Evolutionary conservation across 2,329 filamentous ascomycete species (phyloP).

Genomic region (Claviceps purpurea): DNA sequence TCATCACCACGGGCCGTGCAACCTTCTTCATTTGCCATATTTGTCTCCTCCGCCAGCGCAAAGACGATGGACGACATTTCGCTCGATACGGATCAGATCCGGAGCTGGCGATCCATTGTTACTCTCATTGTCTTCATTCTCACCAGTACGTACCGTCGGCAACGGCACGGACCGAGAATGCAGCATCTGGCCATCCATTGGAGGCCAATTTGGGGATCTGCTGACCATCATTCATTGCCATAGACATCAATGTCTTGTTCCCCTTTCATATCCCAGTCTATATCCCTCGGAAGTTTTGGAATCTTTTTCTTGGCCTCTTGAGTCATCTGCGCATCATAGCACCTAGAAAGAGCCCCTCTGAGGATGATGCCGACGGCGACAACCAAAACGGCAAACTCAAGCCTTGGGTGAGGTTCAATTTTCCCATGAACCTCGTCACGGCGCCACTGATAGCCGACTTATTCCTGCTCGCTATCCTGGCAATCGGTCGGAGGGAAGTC

Average conservation of each 20-base stretch:
- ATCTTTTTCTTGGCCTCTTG: conserved; percentile 26
- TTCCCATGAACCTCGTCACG: conserved; percentile 59
- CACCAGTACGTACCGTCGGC: conserved; percentile 45
- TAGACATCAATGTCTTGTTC: conserved; percentile 57
- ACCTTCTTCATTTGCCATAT: background rate
- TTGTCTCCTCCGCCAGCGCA: background rate
- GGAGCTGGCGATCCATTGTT: conserved; percentile 54
- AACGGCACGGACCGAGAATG: background rate
- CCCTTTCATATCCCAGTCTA: conserved; percentile 53
- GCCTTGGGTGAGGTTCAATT: conserved; percentile 34
- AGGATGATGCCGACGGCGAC: conserved; percentile 11
- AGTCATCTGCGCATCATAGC: conserved; percentile 36
- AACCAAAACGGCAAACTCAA: conserved; percentile 17
- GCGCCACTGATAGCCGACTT: conserved; percentile 58
- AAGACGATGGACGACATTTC: conserved; percentile 5
- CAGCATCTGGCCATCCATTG: background rate
- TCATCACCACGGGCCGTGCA: background rate
- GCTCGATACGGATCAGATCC: conserved; percentile 29
- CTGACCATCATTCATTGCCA: background rate
- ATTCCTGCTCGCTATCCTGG: conserved; percentile 55
- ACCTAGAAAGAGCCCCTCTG: conserved; percentile 18
- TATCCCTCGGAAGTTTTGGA: conserved; percentile 37
- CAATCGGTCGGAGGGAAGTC: conserved; percentile 54
- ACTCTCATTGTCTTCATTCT: conserved; percentile 56
- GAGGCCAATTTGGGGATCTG: background rate